Base-by-base conservation (phyloP, 75 land plant species). In the Cunninghamia lanceolata region DNA sequence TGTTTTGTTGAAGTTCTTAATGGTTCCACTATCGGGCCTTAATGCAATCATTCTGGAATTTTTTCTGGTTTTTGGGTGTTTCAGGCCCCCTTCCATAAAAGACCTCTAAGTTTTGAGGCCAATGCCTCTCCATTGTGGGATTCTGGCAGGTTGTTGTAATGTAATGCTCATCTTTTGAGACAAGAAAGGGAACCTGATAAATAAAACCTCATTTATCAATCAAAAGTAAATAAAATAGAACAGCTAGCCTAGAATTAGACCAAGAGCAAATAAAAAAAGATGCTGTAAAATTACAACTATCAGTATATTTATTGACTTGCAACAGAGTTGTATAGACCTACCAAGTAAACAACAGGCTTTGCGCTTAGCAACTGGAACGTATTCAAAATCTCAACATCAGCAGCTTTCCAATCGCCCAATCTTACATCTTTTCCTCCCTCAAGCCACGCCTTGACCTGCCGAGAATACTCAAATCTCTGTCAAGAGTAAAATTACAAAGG, bases 281-380 rank as follows among this genome's bases (percentile, higher is more conserved):
- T 13, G 16, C 35, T 39, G 40, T 68, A 8, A 83, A 35, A 50
- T 21, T 77, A 25, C 30, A 82, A 63, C 9, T 63, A 50, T 9
- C 14, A 50, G 53, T 50, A 9, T 66, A 83, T 53, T 35, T 32
- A 63, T 36, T 46, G 36, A 73, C 13, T 10, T 25, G 10, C 81
- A 34, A 52, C 28, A 42, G 17, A 75, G 84, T 32, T 3, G 2
- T 73, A 30, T 32, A 8, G 3, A 83, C 91, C 84, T 84, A 98
- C 99, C 95, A 98, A 87, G 89, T 98, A 98, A 59, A 98, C 99
- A 85, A 98, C 99, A 85, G 99, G 98, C 82, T 98, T 98, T 21
- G 99, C 94, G 42, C 96, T 91, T 17, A 98, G 93, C 90, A 98
- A 88, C 89, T 98, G 99, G 46, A 98, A 95, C 45, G 98, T 94